A percentile compares a stretch with the other conserved stretches of the same genome.
Conservation (phyloP, 2,329 filamentous ascomycete species). For the Stachybotrys chartarum region DNA sequence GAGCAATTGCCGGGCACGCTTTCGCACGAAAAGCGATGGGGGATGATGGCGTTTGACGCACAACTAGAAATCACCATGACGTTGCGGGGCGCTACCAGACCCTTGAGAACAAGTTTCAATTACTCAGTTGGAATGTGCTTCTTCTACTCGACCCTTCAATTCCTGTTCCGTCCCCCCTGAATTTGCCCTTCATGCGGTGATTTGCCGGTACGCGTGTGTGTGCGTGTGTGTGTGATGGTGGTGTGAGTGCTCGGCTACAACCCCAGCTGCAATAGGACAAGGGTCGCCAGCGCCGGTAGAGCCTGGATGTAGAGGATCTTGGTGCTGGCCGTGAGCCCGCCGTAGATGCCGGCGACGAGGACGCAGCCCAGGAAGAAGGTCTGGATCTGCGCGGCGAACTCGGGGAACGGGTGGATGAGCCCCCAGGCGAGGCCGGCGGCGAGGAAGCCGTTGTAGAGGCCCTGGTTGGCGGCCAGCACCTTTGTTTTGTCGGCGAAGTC, state of each 20-base stretch:
- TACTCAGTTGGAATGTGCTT: not conserved
- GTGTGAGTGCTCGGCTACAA: conserved; percentile 3
- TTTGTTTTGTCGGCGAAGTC: conserved; percentile 38
- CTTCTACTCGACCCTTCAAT: not conserved
- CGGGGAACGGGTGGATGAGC: conserved; percentile 33
- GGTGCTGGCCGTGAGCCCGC: conserved; percentile 30
- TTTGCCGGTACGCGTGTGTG: not conserved
- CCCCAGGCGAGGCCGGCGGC: conserved; percentile 40
- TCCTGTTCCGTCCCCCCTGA: not conserved
- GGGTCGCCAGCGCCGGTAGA: conserved; percentile 18
- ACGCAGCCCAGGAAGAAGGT: conserved; percentile 42
- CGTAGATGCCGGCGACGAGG: conserved; percentile 35
- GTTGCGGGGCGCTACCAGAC: not conserved
- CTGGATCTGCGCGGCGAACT: conserved; percentile 33
- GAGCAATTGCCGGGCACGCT: not conserved
- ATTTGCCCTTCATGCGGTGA: not conserved
- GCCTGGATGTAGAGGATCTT: conserved; percentile 38
- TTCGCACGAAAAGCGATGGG: not conserved
- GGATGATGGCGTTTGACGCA: too few species aligned
- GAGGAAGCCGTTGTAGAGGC: conserved; percentile 47
- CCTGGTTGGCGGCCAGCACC: conserved; percentile 41
- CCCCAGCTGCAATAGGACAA: conserved; percentile 19
- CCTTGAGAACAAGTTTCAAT: not conserved
- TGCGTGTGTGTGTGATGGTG: too few species aligned
- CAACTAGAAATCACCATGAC: not conserved